Evolutionary conservation across 2,329 filamentous ascomycete genomes (phyloP).

Genomic region (Sarocladium brachiariae): DNA sequence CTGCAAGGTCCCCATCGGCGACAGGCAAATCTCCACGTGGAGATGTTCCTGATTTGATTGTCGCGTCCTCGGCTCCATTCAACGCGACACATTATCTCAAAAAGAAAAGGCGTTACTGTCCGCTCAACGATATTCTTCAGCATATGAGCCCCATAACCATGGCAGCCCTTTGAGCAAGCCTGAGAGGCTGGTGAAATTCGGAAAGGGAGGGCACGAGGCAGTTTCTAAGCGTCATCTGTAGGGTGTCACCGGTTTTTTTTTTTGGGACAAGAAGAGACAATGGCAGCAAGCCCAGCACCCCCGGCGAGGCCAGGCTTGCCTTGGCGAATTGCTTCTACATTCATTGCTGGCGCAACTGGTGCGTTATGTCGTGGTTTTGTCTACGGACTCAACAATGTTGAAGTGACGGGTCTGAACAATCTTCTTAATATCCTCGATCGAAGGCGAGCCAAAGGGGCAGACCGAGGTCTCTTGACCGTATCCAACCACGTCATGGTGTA

Average conservation of each 20-base stretch:
- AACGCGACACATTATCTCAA: slow-evolving; percentile 1
- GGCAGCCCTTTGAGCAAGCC: neutral
- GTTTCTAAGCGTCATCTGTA: no score
- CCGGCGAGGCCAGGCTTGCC: slow-evolving; percentile 47
- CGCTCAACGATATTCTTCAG: neutral
- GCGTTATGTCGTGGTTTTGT: slow-evolving; percentile 68
- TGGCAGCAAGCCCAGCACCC: slow-evolving; percentile 18
- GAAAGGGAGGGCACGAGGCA: neutral
- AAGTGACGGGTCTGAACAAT: slow-evolving; percentile 67
- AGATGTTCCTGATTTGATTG: neutral
- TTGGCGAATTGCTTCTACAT: slow-evolving; percentile 68
- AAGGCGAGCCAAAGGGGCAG: slow-evolving; percentile 49
- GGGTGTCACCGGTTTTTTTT: no score
- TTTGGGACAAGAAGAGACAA: neutral
- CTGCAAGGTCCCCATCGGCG: neutral
- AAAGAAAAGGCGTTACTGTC: neutral
- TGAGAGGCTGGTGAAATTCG: neutral
- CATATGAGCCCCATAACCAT: neutral
- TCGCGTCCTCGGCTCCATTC: neutral
- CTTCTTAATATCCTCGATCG: slow-evolving; percentile 75
- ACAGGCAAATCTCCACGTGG: neutral
- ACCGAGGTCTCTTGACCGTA: slow-evolving; percentile 74
- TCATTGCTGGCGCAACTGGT: slow-evolving; percentile 68
- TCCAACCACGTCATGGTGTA: slow-evolving; percentile 38
- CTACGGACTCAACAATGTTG: slow-evolving; percentile 64